Evolutionary conservation across 768 basidiomycete species (phyloP), one percentile per base, ranked within the genome.

Genomic region (Lactarius sp.): DNA sequence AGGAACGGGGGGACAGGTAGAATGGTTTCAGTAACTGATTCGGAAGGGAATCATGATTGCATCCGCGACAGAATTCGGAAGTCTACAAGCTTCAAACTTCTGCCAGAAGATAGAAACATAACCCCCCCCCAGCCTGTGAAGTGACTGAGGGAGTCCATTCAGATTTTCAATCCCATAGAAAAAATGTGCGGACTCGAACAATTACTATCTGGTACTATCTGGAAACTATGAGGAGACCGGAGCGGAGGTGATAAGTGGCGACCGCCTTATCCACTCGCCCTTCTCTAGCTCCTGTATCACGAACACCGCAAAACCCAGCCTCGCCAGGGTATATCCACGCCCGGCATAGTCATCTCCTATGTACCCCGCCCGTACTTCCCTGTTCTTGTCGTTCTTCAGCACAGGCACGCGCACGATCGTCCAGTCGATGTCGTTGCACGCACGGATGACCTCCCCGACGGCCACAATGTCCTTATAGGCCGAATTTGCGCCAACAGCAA

Each of bases 391-490:
- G 64, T 82, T 78, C 49, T 78, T 85, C 69, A 91, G 70, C 31
- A 88, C 56, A 0, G 88, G 88, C 2, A 91, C 87, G 39, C 89
- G 77, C 36, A 78, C 83, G 51, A 90, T 82, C 7, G 87, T 90
- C 85, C 86, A 90, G 27, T 85, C 81, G 18, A 88, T 68, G 20
- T 80, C 77, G 0, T 75, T 75, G 13, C 80, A 80, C 62, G 81
- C 74, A 12, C 83, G 77, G 41, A 89, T 77, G 14, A 74, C 77
- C 53, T 85, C 76, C 18, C 85, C 88, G 59, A 87, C 79, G 1
- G 81, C 84, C 9, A 86, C 83, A 33, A 91, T 77, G 57, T 90
- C 89, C 41, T 78, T 81, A 70, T 87, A 92, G n/a, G 85, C 85
- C 52, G 75, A 78, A 41, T 75, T 74, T 0, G 81, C 84, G 51